These are phyloP conservation scores for Dentiscutata heterogama DNA, from an alignment of 371 early-diverging fungal genomes.

Conservation along the genomic window DNA sequence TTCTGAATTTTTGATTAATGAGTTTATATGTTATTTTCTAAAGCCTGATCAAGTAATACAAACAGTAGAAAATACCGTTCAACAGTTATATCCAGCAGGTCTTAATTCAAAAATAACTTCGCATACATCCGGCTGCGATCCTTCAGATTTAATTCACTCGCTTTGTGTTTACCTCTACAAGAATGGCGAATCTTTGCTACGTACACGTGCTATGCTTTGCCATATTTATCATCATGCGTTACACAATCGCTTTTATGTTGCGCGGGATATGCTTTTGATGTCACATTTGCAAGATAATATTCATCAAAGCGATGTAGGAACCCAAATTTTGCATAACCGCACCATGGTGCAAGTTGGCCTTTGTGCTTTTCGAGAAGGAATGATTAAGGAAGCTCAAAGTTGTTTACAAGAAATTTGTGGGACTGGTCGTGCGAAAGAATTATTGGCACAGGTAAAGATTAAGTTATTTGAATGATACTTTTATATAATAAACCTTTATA, in stretches of 20 bases:
- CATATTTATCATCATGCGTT: conserved; percentile 97
- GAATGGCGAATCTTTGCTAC: conserved; percentile 83
- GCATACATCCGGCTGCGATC: conserved; percentile 60
- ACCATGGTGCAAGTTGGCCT: conserved; percentile 96
- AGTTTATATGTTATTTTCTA: background rate
- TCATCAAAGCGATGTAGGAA: conserved; percentile 89
- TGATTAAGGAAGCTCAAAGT: conserved; percentile 87
- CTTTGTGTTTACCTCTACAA: conserved; percentile 93
- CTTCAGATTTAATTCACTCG: conserved; percentile 73
- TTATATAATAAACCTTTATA: background rate
- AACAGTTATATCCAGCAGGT: conserved; percentile 54
- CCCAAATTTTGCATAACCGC: conserved; percentile 97
- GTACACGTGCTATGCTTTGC: conserved; percentile 96
- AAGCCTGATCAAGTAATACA: conserved; percentile 66
- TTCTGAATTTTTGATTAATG: conserved; percentile 2
- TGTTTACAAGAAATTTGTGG: conserved; percentile 92
- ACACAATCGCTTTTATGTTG: conserved; percentile 91
- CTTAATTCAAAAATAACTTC: conserved; percentile 53
- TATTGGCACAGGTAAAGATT: conserved; percentile 79
- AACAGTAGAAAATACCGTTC: conserved; percentile 58
- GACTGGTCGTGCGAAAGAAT: conserved; percentile 90
- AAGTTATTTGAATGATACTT: no score
- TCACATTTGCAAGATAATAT: conserved; percentile 97
- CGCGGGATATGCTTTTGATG: conserved; percentile 97
- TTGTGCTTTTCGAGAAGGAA: conserved; percentile 95